phyloP scores from a whole-genome alignment of 371 early-diverging fungal genomes.

The Dichotomocladium elegans region DNA sequence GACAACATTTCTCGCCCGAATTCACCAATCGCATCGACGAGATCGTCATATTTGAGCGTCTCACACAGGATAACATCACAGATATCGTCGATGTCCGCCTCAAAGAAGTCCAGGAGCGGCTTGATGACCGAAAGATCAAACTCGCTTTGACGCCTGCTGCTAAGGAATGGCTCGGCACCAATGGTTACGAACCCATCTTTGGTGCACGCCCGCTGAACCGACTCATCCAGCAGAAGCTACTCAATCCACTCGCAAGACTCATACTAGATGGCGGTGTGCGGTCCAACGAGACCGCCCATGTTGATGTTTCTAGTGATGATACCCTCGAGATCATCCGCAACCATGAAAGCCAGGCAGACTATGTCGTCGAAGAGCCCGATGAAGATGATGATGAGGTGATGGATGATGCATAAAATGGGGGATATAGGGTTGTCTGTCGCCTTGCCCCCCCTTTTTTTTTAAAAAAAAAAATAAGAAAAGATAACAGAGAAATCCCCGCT shows the following conservation, averaged over 20 bases:
- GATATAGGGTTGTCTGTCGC: too few relatives aligned
- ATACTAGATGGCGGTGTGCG: conserved; percentile 77
- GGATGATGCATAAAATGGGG: conserved; percentile 9
- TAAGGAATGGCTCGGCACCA: conserved; percentile 73
- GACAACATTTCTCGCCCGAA: conserved; percentile 85
- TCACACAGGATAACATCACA: conserved; percentile 65
- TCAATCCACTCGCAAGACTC: conserved; percentile 78
- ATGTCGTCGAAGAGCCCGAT: conserved; percentile 39
- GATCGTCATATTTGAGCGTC: conserved; percentile 79
- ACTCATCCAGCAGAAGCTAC: conserved; percentile 72
- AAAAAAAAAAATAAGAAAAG: too few relatives aligned
- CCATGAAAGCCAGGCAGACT: conserved; percentile 41
- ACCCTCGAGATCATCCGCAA: conserved; percentile 35
- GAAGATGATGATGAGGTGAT: conserved; percentile 39
- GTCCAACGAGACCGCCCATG: conserved; percentile 57
- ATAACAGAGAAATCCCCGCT: too few relatives aligned
- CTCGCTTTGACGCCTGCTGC: conserved; percentile 65
- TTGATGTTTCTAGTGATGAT: conserved; percentile 31
- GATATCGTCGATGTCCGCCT: conserved; percentile 85
- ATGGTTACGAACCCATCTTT: conserved; percentile 82
- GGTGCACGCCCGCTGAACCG: conserved; percentile 86
- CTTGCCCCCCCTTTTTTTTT: too few relatives aligned
- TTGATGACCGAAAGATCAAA: conserved; percentile 70
- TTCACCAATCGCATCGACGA: conserved; percentile 92
- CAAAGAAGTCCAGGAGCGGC: conserved; percentile 66